phyloP scores from a whole-genome alignment of 129 eudicot genomes.

The Sambucus nigra region DNA sequence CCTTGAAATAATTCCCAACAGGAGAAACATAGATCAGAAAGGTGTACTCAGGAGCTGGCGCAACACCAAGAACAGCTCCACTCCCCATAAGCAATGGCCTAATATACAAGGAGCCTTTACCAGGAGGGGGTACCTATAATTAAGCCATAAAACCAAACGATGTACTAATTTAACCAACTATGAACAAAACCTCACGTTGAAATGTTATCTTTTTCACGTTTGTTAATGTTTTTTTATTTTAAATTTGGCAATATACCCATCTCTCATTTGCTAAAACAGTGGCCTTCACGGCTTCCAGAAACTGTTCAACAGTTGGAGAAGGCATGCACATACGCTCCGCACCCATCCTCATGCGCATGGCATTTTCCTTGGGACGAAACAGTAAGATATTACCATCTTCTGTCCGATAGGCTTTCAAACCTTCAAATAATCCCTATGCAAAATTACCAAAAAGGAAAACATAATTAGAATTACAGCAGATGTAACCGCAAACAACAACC shows the following conservation, averaged over 20 bases:
- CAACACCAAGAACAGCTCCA: constrained; percentile 94
- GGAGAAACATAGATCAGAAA: constrained; percentile 86
- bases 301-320: constrained; percentile 84
- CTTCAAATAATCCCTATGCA: constrained; percentile 84
- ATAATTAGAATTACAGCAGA: constrained; percentile 6
- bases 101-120: constrained; percentile 86
- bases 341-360: constrained; percentile 60
- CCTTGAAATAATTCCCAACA: constrained; percentile 97
- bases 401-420: constrained; percentile 75
- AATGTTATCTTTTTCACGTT: neutral
- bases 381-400: constrained; percentile 73
- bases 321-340: constrained; percentile 99
- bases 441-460: constrained; percentile 10
- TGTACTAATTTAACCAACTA: neutral
- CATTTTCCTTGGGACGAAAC: constrained; percentile 93
- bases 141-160: neutral
- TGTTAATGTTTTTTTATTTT: too few relatives aligned
- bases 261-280: constrained; percentile 83
- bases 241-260: constrained; percentile 77
- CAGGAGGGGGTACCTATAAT: constrained; percentile 86
- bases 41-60: constrained; percentile 98
- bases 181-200: neutral
- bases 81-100: constrained; percentile 95
- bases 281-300: constrained; percentile 78
- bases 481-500: neutral